phyloP scores from a whole-genome alignment of 306 rosid species.

The Herpetospermum pedunculosum region DNA sequence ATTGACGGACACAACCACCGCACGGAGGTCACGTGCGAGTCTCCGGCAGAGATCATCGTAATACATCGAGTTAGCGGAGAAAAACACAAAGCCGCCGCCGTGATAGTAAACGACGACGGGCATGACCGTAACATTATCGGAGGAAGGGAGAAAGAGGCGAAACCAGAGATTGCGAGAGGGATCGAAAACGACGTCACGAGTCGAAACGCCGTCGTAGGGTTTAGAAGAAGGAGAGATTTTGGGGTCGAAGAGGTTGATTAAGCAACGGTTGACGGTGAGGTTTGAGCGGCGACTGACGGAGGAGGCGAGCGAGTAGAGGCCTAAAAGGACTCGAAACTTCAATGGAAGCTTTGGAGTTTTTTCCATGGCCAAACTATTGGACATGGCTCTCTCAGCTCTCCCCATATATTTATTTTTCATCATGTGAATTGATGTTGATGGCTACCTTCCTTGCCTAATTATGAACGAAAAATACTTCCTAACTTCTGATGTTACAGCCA shows the following conservation, averaged over 20 bases:
- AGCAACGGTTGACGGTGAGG: background rate
- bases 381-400: no score
- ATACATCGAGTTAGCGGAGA: conserved; percentile 20
- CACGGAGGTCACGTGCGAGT: conserved; percentile 23
- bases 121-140: conserved; percentile 2
- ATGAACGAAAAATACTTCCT: no score
- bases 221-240: background rate
- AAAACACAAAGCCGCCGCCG: conserved; percentile 51
- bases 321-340: background rate
- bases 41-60: conserved; percentile 44
- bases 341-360: background rate
- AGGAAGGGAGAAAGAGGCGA: conserved; percentile 46
- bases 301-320: background rate
- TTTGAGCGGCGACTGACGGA: background rate
- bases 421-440: no score
- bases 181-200: conserved; percentile 40
- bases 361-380: no score
- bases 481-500: no score
- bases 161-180: conserved; percentile 15
- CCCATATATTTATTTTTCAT: no score
- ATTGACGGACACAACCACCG: conserved; percentile 43
- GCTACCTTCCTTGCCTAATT: no score
- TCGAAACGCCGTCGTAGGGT: conserved; percentile 33
- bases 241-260: conserved; percentile 2
- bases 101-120: conserved; percentile 41